Evolutionary conservation across 2,329 filamentous ascomycete genomes (phyloP).

Genomic region (Fusarium verrucosum): DNA sequence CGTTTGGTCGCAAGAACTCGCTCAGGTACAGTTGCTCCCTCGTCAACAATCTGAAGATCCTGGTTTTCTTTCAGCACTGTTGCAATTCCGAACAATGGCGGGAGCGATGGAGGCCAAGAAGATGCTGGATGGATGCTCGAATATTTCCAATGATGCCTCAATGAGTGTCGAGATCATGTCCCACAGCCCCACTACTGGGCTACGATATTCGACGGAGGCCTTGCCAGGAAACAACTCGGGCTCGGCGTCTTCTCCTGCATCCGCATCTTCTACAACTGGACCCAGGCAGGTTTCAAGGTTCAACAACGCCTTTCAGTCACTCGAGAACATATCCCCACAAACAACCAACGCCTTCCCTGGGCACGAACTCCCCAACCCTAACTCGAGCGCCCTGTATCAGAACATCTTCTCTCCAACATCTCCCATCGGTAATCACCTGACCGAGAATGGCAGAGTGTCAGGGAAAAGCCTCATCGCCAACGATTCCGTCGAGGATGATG

Average conservation of each 20-base stretch:
- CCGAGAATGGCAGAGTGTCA: constrained; percentile 66
- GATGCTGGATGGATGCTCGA: constrained; percentile 64
- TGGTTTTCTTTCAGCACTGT: constrained; percentile 61
- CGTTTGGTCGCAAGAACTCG: constrained; percentile 66
- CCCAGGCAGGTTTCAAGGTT: constrained; percentile 67
- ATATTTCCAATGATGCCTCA: constrained; percentile 59
- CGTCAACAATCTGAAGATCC: constrained; percentile 60
- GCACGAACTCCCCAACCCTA: constrained; percentile 68
- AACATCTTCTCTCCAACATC: constrained; percentile 78
- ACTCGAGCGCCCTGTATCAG: constrained; percentile 64
- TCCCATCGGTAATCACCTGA: constrained; percentile 75
- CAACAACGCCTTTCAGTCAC: constrained; percentile 68
- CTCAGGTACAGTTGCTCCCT: constrained; percentile 61
- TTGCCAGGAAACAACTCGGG: constrained; percentile 25
- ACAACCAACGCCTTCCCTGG: constrained; percentile 62
- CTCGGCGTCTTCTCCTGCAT: constrained; percentile 48
- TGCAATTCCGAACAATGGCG: constrained; percentile 62
- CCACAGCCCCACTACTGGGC: constrained; percentile 47
- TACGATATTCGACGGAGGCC: constrained; percentile 42
- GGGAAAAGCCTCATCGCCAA: constrained; percentile 79
- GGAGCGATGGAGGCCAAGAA: constrained; percentile 66
- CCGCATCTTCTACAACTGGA: constrained; percentile 47
- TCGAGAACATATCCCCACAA: constrained; percentile 70
- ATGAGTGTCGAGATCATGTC: constrained; percentile 68
- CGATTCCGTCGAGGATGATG: constrained; percentile 71